Evolutionary conservation across 2,329 filamentous ascomycete genomes (phyloP), one percentile per base, ranked within the genome.

Genomic region (Fulvia fulva): DNA sequence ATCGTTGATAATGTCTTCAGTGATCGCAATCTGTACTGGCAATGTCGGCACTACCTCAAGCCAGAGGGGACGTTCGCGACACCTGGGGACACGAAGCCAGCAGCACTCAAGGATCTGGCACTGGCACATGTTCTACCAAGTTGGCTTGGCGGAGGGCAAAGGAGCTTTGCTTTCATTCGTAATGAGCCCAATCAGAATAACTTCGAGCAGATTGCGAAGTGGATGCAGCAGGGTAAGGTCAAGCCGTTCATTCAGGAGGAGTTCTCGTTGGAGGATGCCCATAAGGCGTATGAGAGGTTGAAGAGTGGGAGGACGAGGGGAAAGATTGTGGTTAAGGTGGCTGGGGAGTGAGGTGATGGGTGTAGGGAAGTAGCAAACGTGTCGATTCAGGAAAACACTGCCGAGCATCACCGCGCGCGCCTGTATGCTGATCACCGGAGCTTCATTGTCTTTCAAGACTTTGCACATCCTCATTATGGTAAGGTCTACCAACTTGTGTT

Each of bases 151-250:
- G 82, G 82, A 12, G 81, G 81, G 0, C 77, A 76, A 67, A 71
- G 76, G 32, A 73, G 73, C 53, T 80, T 74, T 57, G 67, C 74
- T 41, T 70, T 79, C 52, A 34, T 78, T 7, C 58, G 71, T 23
- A 59, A 69, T 3, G 73, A 76, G 58, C 73, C 73, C 43, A 74
- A 74, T 1, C 68, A 71, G 3, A 76, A 78, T 9, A 74, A 84
- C 44, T 69, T 85, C 44, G 74, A 64, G 23, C 71, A 78, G 65
- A 70, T 89, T 54, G 83, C 71, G 0, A 67, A 75, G 53, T 84
- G 80, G 83, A 75, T 88, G 71, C 69, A 74, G 23, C 79, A 86
- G 64, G 83, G 83, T 1, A 86, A 83, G 68, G 63, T 88, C 26
- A 81, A 77, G 71, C 70, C 78, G 0, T 76, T 84, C 0, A 71